These are phyloP conservation scores for Oryza meridionalis DNA, from an alignment of 176 grass and related monocot species.

Conservation along the genomic window DNA sequence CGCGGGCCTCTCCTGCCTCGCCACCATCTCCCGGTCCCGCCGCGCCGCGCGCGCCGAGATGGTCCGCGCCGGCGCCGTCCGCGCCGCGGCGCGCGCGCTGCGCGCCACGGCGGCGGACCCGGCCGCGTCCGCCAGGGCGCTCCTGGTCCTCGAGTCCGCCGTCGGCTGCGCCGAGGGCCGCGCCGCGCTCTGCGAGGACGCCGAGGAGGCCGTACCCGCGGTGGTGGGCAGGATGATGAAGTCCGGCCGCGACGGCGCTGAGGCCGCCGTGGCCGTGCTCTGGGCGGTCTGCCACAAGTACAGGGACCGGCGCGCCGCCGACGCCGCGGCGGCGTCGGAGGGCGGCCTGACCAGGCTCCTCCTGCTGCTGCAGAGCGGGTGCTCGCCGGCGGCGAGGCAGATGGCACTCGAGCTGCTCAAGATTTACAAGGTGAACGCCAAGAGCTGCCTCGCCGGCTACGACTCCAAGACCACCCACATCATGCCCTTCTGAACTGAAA, in stretches of 20 bases:
- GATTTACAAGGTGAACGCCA: slow-evolving; percentile 77
- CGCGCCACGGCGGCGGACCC: slow-evolving; percentile 17
- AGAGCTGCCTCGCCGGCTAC: slow-evolving; percentile 90
- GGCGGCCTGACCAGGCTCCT: slow-evolving; percentile 74
- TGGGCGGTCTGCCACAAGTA: slow-evolving; percentile 84
- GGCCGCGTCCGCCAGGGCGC: slow-evolving; percentile 35
- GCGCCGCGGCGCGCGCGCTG: slow-evolving; percentile 55
- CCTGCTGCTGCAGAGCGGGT: slow-evolving; percentile 83
- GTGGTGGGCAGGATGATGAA: slow-evolving; percentile 84
- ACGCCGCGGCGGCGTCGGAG: slow-evolving; percentile 56
- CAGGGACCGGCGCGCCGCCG: slow-evolving; percentile 68
- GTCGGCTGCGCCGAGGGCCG: slow-evolving; percentile 80
- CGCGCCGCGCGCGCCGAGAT: slow-evolving; percentile 44
- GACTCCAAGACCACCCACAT: slow-evolving; percentile 94
- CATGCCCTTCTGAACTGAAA: slow-evolving; percentile 72
- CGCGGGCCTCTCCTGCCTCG: slow-evolving; percentile 56
- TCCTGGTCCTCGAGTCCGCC: slow-evolving; percentile 63
- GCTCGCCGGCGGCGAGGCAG: slow-evolving; percentile 71
- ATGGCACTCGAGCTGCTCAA: slow-evolving; percentile 90
- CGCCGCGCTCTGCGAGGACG: slow-evolving; percentile 69
- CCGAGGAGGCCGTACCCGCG: slow-evolving; percentile 40
- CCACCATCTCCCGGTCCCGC: slow-evolving; percentile 35
- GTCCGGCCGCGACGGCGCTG: slow-evolving; percentile 60
- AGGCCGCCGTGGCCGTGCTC: slow-evolving; percentile 78
- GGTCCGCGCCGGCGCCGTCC: slow-evolving; percentile 57